Evolutionary conservation across 169 alveolate species (phyloP), one percentile per base, ranked within the genome.

Genomic region (Babesia ovis): DNA sequence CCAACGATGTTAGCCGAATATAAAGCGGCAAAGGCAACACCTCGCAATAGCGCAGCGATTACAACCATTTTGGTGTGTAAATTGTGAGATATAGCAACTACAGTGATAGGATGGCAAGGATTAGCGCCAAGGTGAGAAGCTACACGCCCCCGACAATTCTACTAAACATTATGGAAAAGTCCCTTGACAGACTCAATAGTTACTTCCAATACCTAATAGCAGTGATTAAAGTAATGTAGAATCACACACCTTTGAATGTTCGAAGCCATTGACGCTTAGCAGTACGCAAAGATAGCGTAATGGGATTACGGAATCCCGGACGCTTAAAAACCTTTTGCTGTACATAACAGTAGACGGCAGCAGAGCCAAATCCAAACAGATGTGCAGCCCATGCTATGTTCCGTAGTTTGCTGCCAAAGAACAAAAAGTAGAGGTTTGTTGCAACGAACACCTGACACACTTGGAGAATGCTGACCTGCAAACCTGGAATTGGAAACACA

Each of bases 351-450:
- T 89, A 89, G 25, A 81, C 39, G 29, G 89, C 91, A 11, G 91
- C 91, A 18, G 90, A 83, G 23, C 77, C 76, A 48, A 89, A 32
- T 25, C 93, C 93, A 61, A 89, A 77, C 46, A 89, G 64, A 56
- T 89, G 93, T n/a, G 93, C 93, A 41, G 90, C 81, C 93, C 93
- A 89, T 11, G 93, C 93, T 22, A 89, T 53, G 67, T 51, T 77
- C 39, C 84, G 68, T 53, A 45, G 50, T 39, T 71, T 50, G 62
- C 69, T 58, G 45, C 83, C 85, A 46, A n/a, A 68, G 57, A 76
- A 71, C 16, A 89, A 56, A 58, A 89, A 89, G 59, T 76, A 68
- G 25, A 84, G 48, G 61, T 89, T 89, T 23, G 91, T 89, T 32
- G 77, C 69, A 39, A 89, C 83, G 45, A 86, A 79, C 29, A 89